Evolutionary conservation across 2,329 filamentous ascomycete species (phyloP), one percentile per base, ranked within the genome.

Genomic region (Davidsoniella neocaledoniae): DNA sequence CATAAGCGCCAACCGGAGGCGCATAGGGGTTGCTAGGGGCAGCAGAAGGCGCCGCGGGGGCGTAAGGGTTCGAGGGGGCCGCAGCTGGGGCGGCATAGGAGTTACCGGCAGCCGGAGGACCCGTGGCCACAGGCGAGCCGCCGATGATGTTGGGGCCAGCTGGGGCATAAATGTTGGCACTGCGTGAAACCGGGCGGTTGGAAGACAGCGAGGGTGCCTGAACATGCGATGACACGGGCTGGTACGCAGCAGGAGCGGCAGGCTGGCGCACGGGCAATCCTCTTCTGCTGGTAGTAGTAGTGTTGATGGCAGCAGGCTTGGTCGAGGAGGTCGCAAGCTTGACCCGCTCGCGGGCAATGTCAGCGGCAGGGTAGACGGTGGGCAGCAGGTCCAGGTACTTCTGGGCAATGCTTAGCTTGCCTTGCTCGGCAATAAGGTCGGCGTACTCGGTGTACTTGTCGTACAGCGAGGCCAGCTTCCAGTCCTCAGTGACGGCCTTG

Each of bases 391-490:
- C 78, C 39, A 98, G 76, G 60, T 98, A 98, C 63, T 84, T 88
- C 65, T 94, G 83, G 4, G 91, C 93, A 57, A 87, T 77, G 29
- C 79, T 73, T 49, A 98, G 69, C 58, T 93, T 85, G 10, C 93
- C 91, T 60, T 95, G 86, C 5, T 86, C 79, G 43, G 91, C 87
- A 51, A 93, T 79, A 56, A 98, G 88, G 61, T 98, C 90, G 12
- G 91, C 90, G 63, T 96, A 98, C 66, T 98, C 91, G 25, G 84
- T 81, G 62, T 98, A 98, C 66, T 94, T 94, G 62, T 87, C 81
- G 64, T 98, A 98, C 48, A 98, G 70, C 2, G 81, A 73, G 37
- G 79, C 75, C 53, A 98, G 77, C 67, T 94, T 95, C 90, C 90
- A 98, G 57, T 81, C 85, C 1, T 80, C 79, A 8, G 76, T 71